phyloP scores from a whole-genome alignment of 495 filamentous ascomycete species.

The Penicillium robsamsonii region DNA sequence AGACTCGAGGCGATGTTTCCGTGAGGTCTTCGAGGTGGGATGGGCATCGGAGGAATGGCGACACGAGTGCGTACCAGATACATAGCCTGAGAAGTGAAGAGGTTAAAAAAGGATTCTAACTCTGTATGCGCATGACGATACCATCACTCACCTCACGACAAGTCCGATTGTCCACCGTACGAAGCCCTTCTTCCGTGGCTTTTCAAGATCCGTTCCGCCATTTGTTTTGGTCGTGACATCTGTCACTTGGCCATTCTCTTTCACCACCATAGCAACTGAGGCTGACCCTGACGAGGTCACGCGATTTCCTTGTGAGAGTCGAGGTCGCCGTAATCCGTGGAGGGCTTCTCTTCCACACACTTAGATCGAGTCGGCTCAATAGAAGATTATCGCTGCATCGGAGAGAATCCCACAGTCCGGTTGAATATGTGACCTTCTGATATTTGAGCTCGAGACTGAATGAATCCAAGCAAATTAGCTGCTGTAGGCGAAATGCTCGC shows the following conservation, averaged over 20 bases:
- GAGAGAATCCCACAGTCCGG: background rate
- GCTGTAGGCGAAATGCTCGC: slow-evolving; percentile 28
- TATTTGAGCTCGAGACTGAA: slow-evolving; percentile 3
- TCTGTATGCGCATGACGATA: background rate
- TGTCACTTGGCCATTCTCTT: slow-evolving; percentile 32
- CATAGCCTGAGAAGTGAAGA: slow-evolving; percentile 53
- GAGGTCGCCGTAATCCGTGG: slow-evolving; percentile 3
- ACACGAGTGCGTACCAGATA: slow-evolving; percentile 83
- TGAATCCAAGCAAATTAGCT: slow-evolving; percentile 12
- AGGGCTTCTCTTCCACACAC: slow-evolving; percentile 5
- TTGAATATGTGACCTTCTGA: background rate
- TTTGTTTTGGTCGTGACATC: slow-evolving; percentile 21
- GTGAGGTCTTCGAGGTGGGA: slow-evolving; percentile 61
- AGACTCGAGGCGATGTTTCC: slow-evolving; percentile 71
- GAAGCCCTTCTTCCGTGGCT: slow-evolving; percentile 33
- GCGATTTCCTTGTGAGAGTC: slow-evolving; percentile 13
- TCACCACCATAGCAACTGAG: slow-evolving; percentile 24
- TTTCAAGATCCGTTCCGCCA: slow-evolving; percentile 8
- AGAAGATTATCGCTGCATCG: slow-evolving; percentile 8
- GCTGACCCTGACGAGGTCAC: slow-evolving; percentile 11
- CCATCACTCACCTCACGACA: slow-evolving; percentile 57
- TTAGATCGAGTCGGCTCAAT: slow-evolving; percentile 2
- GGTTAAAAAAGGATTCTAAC: background rate
- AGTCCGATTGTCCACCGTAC: slow-evolving; percentile 54
- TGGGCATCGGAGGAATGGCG: slow-evolving; percentile 80